Evolutionary conservation across 2,329 filamentous ascomycete species (phyloP).

Genomic region (Pseudocercospora eumusae): DNA sequence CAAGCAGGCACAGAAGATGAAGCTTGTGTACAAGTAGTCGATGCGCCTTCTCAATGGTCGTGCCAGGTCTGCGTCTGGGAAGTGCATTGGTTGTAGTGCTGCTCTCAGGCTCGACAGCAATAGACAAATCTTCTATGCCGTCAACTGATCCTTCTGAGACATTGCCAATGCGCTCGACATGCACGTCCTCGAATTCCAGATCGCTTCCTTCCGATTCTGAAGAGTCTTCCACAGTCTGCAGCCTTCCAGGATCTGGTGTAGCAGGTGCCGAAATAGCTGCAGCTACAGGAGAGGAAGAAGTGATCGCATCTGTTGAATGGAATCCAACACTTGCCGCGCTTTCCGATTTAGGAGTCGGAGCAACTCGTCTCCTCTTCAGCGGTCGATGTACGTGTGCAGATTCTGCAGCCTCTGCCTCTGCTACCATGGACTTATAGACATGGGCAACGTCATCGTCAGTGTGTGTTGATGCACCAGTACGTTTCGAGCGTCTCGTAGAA

Average conservation of each 20-base stretch:
- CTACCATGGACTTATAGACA: slow-evolving; percentile 37
- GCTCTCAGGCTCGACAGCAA: slow-evolving; percentile 42
- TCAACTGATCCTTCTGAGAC: slow-evolving; percentile 21
- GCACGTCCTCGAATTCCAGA: slow-evolving; percentile 65
- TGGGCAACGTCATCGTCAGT: slow-evolving; percentile 24
- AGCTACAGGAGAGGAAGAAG: background rate
- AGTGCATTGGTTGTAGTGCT: slow-evolving; percentile 41
- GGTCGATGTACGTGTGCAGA: slow-evolving; percentile 27
- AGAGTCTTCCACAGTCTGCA: slow-evolving; percentile 37
- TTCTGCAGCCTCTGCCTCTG: slow-evolving; percentile 30
- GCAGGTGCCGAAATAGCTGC: background rate
- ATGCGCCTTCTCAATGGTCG: slow-evolving; percentile 58
- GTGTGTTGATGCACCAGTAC: slow-evolving; percentile 19
- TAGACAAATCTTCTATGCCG: slow-evolving; percentile 44
- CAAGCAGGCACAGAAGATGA: slow-evolving; percentile 79
- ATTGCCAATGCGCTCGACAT: slow-evolving; percentile 43
- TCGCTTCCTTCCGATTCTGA: slow-evolving; percentile 52
- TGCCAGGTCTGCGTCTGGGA: slow-evolving; percentile 54
- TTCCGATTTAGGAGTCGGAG: background rate
- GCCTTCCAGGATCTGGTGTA: background rate
- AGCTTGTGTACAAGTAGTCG: slow-evolving; percentile 81
- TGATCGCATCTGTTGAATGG: background rate
- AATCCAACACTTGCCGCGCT: background rate
- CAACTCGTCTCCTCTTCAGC: slow-evolving; percentile 34
- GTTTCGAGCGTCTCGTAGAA: slow-evolving; percentile 10